Evolutionary conservation across 805 yeast species (phyloP).

Genomic region (Saccharomyces kudriavzevii): DNA sequence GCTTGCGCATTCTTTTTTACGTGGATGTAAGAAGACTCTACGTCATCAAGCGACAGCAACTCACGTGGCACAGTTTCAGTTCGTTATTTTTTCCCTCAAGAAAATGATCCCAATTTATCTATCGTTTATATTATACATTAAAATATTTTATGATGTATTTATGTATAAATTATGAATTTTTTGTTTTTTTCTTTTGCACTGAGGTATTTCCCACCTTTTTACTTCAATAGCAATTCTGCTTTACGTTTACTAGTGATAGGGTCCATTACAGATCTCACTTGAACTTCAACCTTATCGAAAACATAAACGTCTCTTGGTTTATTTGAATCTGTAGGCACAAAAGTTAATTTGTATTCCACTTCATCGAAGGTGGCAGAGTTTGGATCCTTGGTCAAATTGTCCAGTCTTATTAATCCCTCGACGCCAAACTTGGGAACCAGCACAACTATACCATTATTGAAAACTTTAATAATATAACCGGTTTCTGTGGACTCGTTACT

Average conservation of each 20-base stretch:
- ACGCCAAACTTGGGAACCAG: slow-evolving; percentile 93
- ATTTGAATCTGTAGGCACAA: slow-evolving; percentile 41
- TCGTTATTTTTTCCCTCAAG: not conserved
- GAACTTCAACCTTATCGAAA: slow-evolving; percentile 80
- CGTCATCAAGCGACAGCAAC: not conserved
- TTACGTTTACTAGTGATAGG: slow-evolving; percentile 87
- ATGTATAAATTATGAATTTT: not conserved
- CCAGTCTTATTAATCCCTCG: slow-evolving; percentile 83
- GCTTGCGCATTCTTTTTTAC: slow-evolving; percentile 20
- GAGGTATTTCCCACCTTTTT: slow-evolving; percentile 8
- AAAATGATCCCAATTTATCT: not conserved
- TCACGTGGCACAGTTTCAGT: not conserved
- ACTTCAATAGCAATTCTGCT: slow-evolving; percentile 63
- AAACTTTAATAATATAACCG: slow-evolving; percentile 87
- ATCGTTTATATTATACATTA: not conserved
- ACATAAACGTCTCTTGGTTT: slow-evolving; percentile 48
- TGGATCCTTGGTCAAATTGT: slow-evolving; percentile 58
- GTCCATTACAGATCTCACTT: slow-evolving; percentile 73
- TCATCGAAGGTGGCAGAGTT: slow-evolving; percentile 64
- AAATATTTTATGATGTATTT: not conserved
- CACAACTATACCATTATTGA: slow-evolving; percentile 90
- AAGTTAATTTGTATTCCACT: slow-evolving; percentile 60
- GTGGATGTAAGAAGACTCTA: not conserved
- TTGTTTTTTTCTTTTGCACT: not conserved
- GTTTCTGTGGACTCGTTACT: slow-evolving; percentile 71